Evolutionary conservation across 306 rosid species (phyloP), one percentile per base, ranked within the genome.

Genomic region (Casuarina equisetifolia): DNA sequence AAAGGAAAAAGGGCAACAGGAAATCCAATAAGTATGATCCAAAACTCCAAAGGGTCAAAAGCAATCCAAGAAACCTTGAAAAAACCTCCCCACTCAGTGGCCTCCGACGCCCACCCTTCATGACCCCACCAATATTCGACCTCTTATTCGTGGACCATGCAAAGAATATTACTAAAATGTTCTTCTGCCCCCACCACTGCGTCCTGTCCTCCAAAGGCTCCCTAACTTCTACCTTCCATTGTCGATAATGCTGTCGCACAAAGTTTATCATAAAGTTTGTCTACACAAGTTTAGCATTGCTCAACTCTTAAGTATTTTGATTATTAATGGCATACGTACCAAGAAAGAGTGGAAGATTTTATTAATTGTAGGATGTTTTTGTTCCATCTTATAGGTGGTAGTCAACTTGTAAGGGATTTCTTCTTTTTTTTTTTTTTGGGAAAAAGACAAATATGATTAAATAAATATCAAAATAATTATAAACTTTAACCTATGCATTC

Each of bases 91-190:
- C 64, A 12, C 44, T 3, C 3, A 58, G 53, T 78, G 76, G 62
- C 51, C 58, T 70, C 51, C 58, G 81, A 77, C 76, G 69, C 69
- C 35, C 70, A 78, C 70, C 38, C 58, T 43, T 69, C 46, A 7
- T 19, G 43, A 48, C 69, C 76, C 55, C 55, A 70, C 76, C 71
- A 20, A 78, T 70, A 70, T 78, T 59, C 72, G 16, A 52, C 25
- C 5, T 0, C 50, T 3, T 9, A 59, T 9, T n/a, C 38, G 11
- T 46, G 70, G 49, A 58, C 71, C 62, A n/a, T 71, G 38, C 59
- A 13, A 6, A 4, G 5, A 70, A 55, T 25, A 43, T 55, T 46
- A 70, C 69, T 48, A 36, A 40, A 43, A 55, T 77, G 35, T 50
- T 69, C 68, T 13, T 3, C 17, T 40, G n/a, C 19, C 58, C 69